Percentiles rank a stretch among this genome's conserved stretches.
These are phyloP conservation scores for Cymbidium sinense DNA, from an alignment of 106 monocot genomes.

Conservation along the genomic window DNA sequence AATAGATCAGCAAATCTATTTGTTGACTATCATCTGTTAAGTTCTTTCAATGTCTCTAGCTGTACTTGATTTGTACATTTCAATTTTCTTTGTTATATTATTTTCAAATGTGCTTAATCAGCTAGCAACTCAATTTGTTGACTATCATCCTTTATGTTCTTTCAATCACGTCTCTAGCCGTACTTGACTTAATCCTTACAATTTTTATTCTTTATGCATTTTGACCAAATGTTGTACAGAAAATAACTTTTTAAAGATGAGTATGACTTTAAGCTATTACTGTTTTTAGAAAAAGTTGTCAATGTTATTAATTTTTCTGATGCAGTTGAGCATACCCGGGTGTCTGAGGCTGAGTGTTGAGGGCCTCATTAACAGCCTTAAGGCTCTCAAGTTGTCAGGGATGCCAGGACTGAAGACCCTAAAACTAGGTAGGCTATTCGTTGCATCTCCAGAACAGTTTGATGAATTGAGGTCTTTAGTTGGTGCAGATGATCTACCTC, in stretches of 20 bases:
- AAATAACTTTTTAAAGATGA: neutral
- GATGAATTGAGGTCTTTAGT: constrained; percentile 29
- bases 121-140: too few relatives aligned
- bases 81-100: neutral
- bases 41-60: neutral
- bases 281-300: neutral
- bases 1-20: too few relatives aligned
- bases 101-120: too few relatives aligned
- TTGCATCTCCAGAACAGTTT: constrained; percentile 26
- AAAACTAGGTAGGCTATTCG: constrained; percentile 33
- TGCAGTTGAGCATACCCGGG: constrained; percentile 45
- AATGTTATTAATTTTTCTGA: neutral
- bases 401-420: constrained; percentile 24
- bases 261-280: neutral
- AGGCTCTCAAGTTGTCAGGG: constrained; percentile 22
- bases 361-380: constrained; percentile 39
- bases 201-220: neutral
- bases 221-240: neutral
- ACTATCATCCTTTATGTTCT: neutral
- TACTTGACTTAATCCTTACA: neutral
- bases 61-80: neutral
- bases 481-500: constrained; percentile 10
- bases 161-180: neutral
- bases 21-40: too few relatives aligned
- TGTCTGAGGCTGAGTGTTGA: constrained; percentile 31